Percentiles rank a stretch among this genome's conserved stretches.
Evolutionary conservation across 2,329 filamentous ascomycete genomes (phyloP).

Genomic region (Periglandula ipomoeae): DNA sequence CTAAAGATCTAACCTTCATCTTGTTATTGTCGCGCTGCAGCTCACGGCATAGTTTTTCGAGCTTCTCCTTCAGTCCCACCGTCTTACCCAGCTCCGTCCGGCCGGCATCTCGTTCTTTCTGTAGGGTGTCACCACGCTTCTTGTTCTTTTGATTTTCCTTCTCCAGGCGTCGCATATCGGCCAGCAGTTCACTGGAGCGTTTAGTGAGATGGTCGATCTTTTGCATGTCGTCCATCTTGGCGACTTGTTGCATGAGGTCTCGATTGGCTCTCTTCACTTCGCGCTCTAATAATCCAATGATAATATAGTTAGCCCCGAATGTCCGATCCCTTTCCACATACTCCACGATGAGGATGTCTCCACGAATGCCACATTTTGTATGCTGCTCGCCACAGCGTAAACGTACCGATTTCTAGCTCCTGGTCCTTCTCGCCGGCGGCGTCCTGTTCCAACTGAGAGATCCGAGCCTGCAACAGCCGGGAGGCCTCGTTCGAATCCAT

Average conservation of each 20-base stretch:
- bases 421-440: constrained; percentile 90
- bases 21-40: constrained; percentile 97
- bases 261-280: constrained; percentile 91
- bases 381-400: neutral
- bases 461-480: constrained; percentile 84
- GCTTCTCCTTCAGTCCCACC: constrained; percentile 83
- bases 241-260: constrained; percentile 79
- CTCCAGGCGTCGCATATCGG: constrained; percentile 92
- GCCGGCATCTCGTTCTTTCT: constrained; percentile 92
- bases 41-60: constrained; percentile 92
- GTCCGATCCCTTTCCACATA: neutral
- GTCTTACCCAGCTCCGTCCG: constrained; percentile 86
- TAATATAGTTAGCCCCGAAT: constrained; percentile 1
- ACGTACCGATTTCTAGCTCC: constrained; percentile 81
- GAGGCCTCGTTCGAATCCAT: constrained; percentile 82
- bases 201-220: constrained; percentile 87
- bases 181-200: constrained; percentile 81
- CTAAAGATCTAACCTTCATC: constrained; percentile 61
- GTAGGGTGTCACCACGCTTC: constrained; percentile 84
- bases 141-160: constrained; percentile 93
- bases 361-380: neutral
- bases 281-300: constrained; percentile 50
- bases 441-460: constrained; percentile 91
- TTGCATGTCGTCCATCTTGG: constrained; percentile 84
- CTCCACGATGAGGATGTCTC: neutral